Percentiles rank a stretch among this genome's conserved stretches.
Evolutionary conservation across 2,329 filamentous ascomycete genomes (phyloP).

Genomic region (Phaeosphaeriaceae sp.): DNA sequence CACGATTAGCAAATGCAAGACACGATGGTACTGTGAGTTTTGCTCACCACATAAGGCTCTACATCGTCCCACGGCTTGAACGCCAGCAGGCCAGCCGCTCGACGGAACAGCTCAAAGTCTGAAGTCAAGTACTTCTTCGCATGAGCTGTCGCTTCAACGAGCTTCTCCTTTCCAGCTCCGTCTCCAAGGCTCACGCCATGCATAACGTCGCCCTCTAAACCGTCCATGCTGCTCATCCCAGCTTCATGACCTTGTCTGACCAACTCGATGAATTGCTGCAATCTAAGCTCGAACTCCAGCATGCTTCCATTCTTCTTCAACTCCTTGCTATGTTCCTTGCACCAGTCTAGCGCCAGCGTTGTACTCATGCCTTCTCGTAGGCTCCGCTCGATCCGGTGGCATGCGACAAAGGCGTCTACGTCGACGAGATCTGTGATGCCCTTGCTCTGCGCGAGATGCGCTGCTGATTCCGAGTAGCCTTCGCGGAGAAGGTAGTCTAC

Average conservation of each 20-base stretch:
- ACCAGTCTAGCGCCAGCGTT: conserved; percentile 85
- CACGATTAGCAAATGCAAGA: conserved; percentile 20
- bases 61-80: conserved; percentile 69
- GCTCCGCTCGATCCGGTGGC: conserved; percentile 78
- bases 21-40: not conserved
- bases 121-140: conserved; percentile 82
- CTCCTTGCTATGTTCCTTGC: conserved; percentile 90
- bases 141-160: conserved; percentile 80
- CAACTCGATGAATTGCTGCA: conserved; percentile 95
- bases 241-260: conserved; percentile 66
- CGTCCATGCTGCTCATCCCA: conserved; percentile 32
- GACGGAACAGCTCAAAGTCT: conserved; percentile 72
- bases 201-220: conserved; percentile 48
- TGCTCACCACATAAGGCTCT: conserved; percentile 67
- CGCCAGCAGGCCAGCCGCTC: conserved; percentile 82
- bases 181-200: conserved; percentile 70
- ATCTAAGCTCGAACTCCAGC: conserved; percentile 89
- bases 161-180: conserved; percentile 58
- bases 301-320: conserved; percentile 87
- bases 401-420: conserved; percentile 84
- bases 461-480: conserved; percentile 81
- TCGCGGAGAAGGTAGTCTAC: conserved; percentile 91
- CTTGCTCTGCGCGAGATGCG: conserved; percentile 76
- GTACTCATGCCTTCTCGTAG: conserved; percentile 73
- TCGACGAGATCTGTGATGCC: conserved; percentile 84